phyloP scores from a whole-genome alignment of 495 filamentous ascomycete species.

The Tuber aestivum region DNA sequence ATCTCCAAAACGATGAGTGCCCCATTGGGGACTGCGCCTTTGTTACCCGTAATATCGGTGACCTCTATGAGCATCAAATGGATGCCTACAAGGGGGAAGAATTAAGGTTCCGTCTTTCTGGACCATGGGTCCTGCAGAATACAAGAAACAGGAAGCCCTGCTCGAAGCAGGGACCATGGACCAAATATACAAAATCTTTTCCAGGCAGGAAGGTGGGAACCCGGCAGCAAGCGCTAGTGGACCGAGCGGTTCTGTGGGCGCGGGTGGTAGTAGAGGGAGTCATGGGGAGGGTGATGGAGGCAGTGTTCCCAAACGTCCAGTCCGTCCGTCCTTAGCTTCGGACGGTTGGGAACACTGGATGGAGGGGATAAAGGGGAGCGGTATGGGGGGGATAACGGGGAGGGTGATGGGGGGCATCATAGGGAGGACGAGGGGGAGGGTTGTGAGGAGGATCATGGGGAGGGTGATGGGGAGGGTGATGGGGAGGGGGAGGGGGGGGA shows the following conservation, averaged over 20 bases:
- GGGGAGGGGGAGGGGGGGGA: neutral
- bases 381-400: too few relatives aligned
- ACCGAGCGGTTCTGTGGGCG: neutral
- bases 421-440: too few relatives aligned
- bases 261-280: too few relatives aligned
- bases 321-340: too few relatives aligned
- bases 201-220: neutral
- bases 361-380: too few relatives aligned
- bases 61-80: neutral
- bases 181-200: neutral
- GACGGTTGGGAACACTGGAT: too few relatives aligned
- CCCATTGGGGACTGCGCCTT: neutral
- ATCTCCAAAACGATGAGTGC: neutral
- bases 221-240: neutral
- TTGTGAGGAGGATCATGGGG: neutral
- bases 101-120: too few relatives aligned
- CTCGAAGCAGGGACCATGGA: neutral
- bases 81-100: neutral
- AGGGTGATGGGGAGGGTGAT: neutral
- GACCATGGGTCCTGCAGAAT: neutral
- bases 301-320: too few relatives aligned
- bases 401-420: too few relatives aligned
- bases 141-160: neutral
- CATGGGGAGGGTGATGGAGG: too few relatives aligned
- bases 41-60: neutral